Evolutionary conservation across 1,139 yeast genomes (phyloP).

Genomic region (Sugiyamaella novakii): DNA sequence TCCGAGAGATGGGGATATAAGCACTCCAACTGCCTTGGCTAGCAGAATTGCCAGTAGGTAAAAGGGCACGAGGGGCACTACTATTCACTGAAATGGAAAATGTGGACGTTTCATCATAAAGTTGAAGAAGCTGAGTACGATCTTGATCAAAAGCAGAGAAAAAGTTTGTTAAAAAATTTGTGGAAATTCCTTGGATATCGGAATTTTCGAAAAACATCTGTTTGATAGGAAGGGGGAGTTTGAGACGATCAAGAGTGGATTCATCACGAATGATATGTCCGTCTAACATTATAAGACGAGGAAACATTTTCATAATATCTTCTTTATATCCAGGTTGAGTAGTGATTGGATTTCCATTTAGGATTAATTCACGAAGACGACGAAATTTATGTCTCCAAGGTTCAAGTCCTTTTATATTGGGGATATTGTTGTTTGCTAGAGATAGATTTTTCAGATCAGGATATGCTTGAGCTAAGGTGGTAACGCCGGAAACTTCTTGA

Average conservation of each 20-base stretch:
- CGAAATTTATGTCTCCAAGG: slow-evolving; percentile 78
- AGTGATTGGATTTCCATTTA: slow-evolving; percentile 76
- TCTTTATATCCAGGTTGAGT: slow-evolving; percentile 54
- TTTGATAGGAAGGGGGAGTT: slow-evolving; percentile 50
- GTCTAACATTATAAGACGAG: slow-evolving; percentile 75
- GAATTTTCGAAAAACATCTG: slow-evolving; percentile 79
- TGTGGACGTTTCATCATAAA: slow-evolving; percentile 83
- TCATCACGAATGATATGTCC: slow-evolving; percentile 79
- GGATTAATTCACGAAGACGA: slow-evolving; percentile 69
- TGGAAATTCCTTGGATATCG: slow-evolving; percentile 69
- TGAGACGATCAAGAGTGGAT: slow-evolving; percentile 52
- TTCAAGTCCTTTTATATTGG: slow-evolving; percentile 62
- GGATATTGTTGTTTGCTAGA: slow-evolving; percentile 70
- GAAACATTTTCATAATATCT: slow-evolving; percentile 73
- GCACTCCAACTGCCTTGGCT: slow-evolving; percentile 34
- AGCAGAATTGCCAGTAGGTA: slow-evolving; percentile 18
- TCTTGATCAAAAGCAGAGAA: slow-evolving; percentile 80
- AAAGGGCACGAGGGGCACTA: slow-evolving; percentile 46
- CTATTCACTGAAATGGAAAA: slow-evolving; percentile 69
- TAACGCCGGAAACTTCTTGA: slow-evolving; percentile 61
- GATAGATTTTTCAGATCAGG: slow-evolving; percentile 80
- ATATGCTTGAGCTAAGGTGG: slow-evolving; percentile 69
- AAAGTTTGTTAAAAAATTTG: slow-evolving; percentile 74
- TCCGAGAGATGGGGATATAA: slow-evolving; percentile 64
- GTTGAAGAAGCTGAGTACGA: slow-evolving; percentile 64